A percentile compares a stretch with the other conserved stretches of the same genome.
Evolutionary conservation across 2,329 filamentous ascomycete genomes (phyloP).

Genomic region (Aspergillus piperis): DNA sequence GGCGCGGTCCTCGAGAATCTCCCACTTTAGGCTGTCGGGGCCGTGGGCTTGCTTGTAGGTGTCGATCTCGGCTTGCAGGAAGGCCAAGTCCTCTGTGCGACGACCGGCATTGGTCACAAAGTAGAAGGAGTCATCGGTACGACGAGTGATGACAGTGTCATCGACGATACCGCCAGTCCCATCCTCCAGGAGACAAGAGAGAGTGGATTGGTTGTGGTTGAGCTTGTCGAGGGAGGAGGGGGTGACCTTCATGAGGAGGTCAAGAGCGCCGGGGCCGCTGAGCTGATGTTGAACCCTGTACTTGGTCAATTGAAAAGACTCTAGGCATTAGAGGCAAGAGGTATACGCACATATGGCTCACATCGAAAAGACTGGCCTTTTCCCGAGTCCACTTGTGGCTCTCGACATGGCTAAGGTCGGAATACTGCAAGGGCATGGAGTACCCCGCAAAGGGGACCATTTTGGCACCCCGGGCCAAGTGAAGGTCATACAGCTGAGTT

Average conservation of each 20-base stretch:
- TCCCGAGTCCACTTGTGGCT: slow-evolving; percentile 88
- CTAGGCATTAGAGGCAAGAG: not conserved
- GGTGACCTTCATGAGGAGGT: slow-evolving; percentile 81
- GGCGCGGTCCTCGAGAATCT: slow-evolving; percentile 70
- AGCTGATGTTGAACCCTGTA: slow-evolving; percentile 76
- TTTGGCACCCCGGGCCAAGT: slow-evolving; percentile 77
- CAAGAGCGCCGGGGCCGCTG: slow-evolving; percentile 74
- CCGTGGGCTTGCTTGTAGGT: slow-evolving; percentile 59
- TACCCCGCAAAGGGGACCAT: slow-evolving; percentile 97
- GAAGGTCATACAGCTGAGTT: slow-evolving; percentile 77
- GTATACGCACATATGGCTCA: slow-evolving; percentile 82
- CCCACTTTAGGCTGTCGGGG: slow-evolving; percentile 62
- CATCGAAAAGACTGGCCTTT: slow-evolving; percentile 90
- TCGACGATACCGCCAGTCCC: slow-evolving; percentile 88
- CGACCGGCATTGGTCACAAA: slow-evolving; percentile 95
- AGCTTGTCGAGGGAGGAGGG: slow-evolving; percentile 71
- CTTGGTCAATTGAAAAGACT: not conserved
- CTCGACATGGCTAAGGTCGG: slow-evolving; percentile 71
- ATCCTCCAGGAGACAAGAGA: slow-evolving; percentile 81
- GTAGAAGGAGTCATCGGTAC: slow-evolving; percentile 77
- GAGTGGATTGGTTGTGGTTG: slow-evolving; percentile 68
- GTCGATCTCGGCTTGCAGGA: slow-evolving; percentile 69
- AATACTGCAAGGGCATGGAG: slow-evolving; percentile 90
- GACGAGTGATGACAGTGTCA: slow-evolving; percentile 84
- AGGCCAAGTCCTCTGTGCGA: slow-evolving; percentile 81